Evolutionary conservation across 352 stramenopile species (phyloP).

Genomic region (Phytopythium oedochilum): DNA sequence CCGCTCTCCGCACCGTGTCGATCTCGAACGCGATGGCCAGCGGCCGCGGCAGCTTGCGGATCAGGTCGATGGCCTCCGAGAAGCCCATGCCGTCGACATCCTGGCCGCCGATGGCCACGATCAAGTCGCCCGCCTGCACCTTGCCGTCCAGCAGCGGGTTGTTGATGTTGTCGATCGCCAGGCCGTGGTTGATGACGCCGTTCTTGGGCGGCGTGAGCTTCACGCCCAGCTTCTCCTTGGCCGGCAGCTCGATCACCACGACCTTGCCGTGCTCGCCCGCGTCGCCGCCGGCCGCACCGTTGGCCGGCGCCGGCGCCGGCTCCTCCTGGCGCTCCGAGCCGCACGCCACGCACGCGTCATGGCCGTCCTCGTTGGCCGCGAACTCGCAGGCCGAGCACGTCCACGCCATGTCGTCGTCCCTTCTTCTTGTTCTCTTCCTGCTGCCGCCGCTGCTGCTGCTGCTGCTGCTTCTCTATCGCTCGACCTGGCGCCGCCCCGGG

Average conservation of each 20-base stretch:
- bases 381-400: constrained; percentile 60
- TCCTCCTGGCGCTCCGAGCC: constrained; percentile 38
- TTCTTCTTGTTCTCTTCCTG: background rate
- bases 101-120: constrained; percentile 78
- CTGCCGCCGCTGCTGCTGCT: no score
- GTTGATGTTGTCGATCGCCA: constrained; percentile 86
- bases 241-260: constrained; percentile 73
- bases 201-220: constrained; percentile 83
- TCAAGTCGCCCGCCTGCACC: constrained; percentile 74
- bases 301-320: constrained; percentile 7
- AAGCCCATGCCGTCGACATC: constrained; percentile 79
- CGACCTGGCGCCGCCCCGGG: background rate
- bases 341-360: constrained; percentile 58
- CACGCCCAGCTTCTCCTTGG: constrained; percentile 84
- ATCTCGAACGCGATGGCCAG: constrained; percentile 84
- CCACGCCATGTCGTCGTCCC: constrained; percentile 44
- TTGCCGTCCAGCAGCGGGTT: constrained; percentile 82
- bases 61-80: constrained; percentile 78
- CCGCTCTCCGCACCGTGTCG: constrained; percentile 50
- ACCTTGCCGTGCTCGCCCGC: constrained; percentile 15
- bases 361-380: constrained; percentile 49
- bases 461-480: background rate
- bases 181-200: constrained; percentile 75
- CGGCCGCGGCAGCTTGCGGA: constrained; percentile 75
- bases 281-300: constrained; percentile 1